phyloP scores from a whole-genome alignment of 2,329 filamentous ascomycete genomes.

The Epichloe amarillans region DNA sequence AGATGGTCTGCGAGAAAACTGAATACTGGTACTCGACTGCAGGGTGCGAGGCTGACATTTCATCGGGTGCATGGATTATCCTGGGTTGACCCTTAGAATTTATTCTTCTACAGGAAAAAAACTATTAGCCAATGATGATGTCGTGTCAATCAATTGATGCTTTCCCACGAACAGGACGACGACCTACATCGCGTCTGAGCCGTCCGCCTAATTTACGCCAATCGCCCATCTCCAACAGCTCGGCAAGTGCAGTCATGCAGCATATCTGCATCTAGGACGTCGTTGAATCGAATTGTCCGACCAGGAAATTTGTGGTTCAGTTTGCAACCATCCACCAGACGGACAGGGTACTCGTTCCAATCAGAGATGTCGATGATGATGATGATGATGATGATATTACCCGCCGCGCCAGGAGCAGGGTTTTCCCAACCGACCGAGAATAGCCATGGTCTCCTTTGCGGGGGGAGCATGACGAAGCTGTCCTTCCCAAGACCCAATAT shows the following conservation, averaged over 20 bases:
- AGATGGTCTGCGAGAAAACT: slow-evolving; percentile 22
- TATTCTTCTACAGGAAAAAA: slow-evolving; percentile 2
- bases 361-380: not conserved
- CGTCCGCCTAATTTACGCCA: slow-evolving; percentile 32
- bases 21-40: slow-evolving; percentile 28
- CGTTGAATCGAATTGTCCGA: slow-evolving; percentile 3
- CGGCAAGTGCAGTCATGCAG: slow-evolving; percentile 20
- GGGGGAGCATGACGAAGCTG: no score
- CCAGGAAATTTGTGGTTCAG: slow-evolving; percentile 2
- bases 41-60: slow-evolving; percentile 20
- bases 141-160: no score
- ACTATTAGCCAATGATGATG: not conserved
- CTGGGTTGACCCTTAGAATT: no score
- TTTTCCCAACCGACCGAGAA: slow-evolving; percentile 1
- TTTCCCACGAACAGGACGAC: no score
- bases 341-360: slow-evolving; percentile 2
- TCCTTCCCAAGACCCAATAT: no score
- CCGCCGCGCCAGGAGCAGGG: not conserved
- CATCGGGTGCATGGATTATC: slow-evolving; percentile 16
- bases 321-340: not conserved
- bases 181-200: slow-evolving; percentile 23
- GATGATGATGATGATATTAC: no score
- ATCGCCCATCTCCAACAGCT: slow-evolving; percentile 24
- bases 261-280: slow-evolving; percentile 23
- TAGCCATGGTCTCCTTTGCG: not conserved